Evolutionary conservation across 1,284 basidiomycete species (phyloP).

Genomic region (Sparassis latifolia): DNA sequence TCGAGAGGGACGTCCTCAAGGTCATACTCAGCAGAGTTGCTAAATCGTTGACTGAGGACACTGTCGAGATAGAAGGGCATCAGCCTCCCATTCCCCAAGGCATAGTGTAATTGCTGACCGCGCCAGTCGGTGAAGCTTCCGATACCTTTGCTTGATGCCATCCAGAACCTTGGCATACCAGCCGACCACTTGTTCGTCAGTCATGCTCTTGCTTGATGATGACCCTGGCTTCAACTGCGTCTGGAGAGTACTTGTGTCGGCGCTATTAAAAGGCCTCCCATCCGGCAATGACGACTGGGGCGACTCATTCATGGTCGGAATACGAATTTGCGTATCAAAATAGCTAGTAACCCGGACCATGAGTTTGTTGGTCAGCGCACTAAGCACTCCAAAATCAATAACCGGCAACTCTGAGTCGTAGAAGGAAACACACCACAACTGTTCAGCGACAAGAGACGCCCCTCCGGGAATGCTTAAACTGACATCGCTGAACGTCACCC

Average conservation of each 20-base stretch:
- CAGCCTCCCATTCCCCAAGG: not conserved
- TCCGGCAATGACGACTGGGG: constrained; percentile 11
- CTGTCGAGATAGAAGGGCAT: constrained; percentile 29
- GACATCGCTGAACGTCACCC: constrained; percentile 93
- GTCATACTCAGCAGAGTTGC: constrained; percentile 93
- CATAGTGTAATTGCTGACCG: constrained; percentile 42
- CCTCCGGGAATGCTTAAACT: constrained; percentile 87
- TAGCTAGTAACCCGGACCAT: constrained; percentile 89
- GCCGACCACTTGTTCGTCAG: constrained; percentile 72
- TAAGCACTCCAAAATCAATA: constrained; percentile 18
- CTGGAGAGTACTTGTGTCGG: constrained; percentile 13
- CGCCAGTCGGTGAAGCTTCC: constrained; percentile 91
- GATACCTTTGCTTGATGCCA: constrained; percentile 86
- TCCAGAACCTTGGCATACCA: constrained; percentile 96
- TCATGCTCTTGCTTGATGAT: constrained; percentile 42
- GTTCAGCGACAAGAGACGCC: constrained; percentile 89
- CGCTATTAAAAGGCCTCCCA: constrained; percentile 10
- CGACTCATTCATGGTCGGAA: constrained; percentile 42
- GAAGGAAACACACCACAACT: constrained; percentile 65
- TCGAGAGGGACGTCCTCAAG: constrained; percentile 80
- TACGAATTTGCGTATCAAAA: constrained; percentile 89
- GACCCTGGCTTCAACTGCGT: constrained; percentile 17
- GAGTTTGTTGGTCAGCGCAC: constrained; percentile 84
- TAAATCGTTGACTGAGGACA: constrained; percentile 80
- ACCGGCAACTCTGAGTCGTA: not conserved